phyloP scores from a whole-genome alignment of 2,329 filamentous ascomycete species.

The Exophiala spinifera region DNA sequence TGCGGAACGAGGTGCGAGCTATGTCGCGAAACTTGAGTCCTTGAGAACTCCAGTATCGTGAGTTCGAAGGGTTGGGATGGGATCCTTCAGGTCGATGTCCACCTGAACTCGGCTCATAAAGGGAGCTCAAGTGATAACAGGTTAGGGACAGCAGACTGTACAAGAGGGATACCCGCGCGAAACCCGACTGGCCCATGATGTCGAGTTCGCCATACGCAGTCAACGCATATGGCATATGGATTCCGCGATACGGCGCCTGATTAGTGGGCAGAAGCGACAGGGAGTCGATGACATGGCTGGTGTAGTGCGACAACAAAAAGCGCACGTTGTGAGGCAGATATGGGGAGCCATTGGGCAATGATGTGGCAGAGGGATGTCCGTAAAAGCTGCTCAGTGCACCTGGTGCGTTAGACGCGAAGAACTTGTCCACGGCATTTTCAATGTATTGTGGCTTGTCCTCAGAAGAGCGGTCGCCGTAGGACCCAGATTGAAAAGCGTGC shows the following conservation, averaged over 20 bases:
- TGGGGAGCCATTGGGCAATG: slow-evolving; percentile 6
- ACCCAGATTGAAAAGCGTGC: neutral
- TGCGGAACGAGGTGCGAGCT: slow-evolving; percentile 8
- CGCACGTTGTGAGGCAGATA: slow-evolving; percentile 6
- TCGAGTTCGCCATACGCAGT: slow-evolving; percentile 11
- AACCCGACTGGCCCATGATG: slow-evolving; percentile 1
- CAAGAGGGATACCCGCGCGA: slow-evolving; percentile 5
- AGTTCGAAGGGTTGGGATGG: neutral
- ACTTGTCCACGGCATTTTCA: neutral
- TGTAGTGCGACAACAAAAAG: slow-evolving; percentile 11
- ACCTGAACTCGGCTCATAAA: neutral
- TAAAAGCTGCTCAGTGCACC: neutral
- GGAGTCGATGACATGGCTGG: slow-evolving; percentile 6
- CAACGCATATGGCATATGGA: slow-evolving; percentile 7
- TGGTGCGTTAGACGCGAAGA: neutral
- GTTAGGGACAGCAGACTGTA: slow-evolving; percentile 13
- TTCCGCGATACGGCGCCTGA: neutral
- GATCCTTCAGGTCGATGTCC: neutral
- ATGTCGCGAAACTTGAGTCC: slow-evolving; percentile 9
- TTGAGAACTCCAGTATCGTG: slow-evolving; percentile 5
- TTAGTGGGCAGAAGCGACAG: slow-evolving; percentile 1
- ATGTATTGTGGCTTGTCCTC: neutral
- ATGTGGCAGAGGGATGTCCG: neutral
- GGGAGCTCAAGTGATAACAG: slow-evolving; percentile 8
- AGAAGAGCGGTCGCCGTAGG: neutral